phyloP scores from a whole-genome alignment of 2,329 filamentous ascomycete species.

The Colletotrichum theobromicola region DNA sequence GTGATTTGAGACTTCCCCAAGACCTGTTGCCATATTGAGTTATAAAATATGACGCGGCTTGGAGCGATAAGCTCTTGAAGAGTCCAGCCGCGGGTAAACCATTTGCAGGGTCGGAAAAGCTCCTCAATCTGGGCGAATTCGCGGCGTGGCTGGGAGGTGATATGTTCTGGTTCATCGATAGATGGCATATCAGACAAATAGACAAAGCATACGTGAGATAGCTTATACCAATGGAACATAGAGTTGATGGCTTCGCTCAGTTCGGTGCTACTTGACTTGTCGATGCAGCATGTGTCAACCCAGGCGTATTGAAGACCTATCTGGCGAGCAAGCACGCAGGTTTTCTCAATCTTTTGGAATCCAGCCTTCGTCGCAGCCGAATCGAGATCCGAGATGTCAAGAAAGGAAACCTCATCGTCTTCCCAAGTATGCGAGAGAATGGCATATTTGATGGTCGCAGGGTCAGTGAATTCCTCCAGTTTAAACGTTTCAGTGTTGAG shows the following conservation, averaged over 20 bases:
- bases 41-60: no score
- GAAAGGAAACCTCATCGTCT: slow-evolving; percentile 25
- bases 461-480: not conserved
- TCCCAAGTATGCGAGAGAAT: slow-evolving; percentile 31
- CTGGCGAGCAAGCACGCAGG: not conserved
- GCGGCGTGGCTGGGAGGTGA: no score
- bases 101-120: not conserved
- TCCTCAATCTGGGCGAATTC: no score
- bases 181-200: slow-evolving; percentile 1
- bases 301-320: slow-evolving; percentile 18
- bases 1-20: no score
- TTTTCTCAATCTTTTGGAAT: slow-evolving; percentile 6
- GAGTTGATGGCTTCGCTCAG: slow-evolving; percentile 24
- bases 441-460: slow-evolving; percentile 15
- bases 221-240: slow-evolving; percentile 25
- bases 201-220: slow-evolving; percentile 20
- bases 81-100: not conserved
- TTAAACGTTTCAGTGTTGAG: not conserved
- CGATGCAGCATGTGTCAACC: slow-evolving; percentile 30
- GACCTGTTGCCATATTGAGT: no score
- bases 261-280: slow-evolving; percentile 26
- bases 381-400: not conserved
- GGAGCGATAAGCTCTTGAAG: not conserved
- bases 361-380: not conserved
- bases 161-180: no score